Evolutionary conservation across 1,284 basidiomycete species (phyloP), one percentile per base, ranked within the genome.

Genomic region (Albatrellus sp.): DNA sequence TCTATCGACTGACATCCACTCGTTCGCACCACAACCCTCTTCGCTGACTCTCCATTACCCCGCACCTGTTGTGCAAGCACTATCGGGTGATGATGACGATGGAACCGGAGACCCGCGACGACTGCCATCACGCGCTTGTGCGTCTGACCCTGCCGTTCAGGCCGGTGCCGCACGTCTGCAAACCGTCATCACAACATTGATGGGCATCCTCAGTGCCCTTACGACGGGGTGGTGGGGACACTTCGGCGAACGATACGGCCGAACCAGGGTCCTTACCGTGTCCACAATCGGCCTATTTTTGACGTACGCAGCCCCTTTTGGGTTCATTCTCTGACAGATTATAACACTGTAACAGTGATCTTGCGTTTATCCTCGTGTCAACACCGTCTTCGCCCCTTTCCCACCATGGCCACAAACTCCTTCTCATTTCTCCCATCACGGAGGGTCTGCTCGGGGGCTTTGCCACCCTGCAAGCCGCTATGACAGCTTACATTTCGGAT

Each of bases 191-290:
- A 86, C 80, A 0, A 76, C 82, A 5, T 79, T 72, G 5, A 82
- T 84, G 73, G 91, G 91, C n/a, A 55, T 80, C 5, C 70, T 93
- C 3, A 83, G 84, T 3, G 89, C 86, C 0, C 60, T 92, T 30
- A 90, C 87, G 1, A 89, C 89, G 0, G 87, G 85, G 8, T 90
- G 80, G 73, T 96, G 91, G 91, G 87, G 87, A 32, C 74, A 75
- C 47, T 81, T 83, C 38, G 80, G 87, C 7, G 89, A 93, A 57
- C 69, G 77, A 14, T 63, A 81, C 47, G 91, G 91, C 9, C 72
- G 91, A 24, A 85, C 77, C 4, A 73, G 70, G 39, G 79, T 93
- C 30, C 72, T 94, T 44, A 77, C 81, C 10, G 63, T 80, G 19
- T 66, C 80, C 12, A 78, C 83, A 4, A 52, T 82, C 14, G 88